A percentile compares a stretch with the other conserved stretches of the same genome.
Evolutionary conservation across 768 basidiomycete genomes (phyloP).

Genomic region (Boletus coccyginus): DNA sequence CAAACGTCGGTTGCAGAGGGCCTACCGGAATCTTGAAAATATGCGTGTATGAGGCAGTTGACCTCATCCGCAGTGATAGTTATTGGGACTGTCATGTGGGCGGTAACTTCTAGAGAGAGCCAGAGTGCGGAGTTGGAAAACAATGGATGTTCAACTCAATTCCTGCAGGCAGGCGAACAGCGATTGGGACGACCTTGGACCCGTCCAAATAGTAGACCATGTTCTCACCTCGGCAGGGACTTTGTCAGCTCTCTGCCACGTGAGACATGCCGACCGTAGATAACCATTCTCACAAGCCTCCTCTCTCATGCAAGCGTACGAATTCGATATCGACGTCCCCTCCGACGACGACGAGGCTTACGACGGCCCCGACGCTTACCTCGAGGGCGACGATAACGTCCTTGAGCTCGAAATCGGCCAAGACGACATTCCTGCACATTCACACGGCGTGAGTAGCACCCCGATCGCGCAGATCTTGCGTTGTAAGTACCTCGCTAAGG

Average conservation of each 20-base stretch:
- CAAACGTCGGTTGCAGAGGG: background rate
- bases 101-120: background rate
- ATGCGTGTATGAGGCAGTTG: slow-evolving; percentile 82
- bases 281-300: slow-evolving; percentile 3
- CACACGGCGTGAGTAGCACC: background rate
- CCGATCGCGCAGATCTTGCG: slow-evolving; percentile 29
- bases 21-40: slow-evolving; percentile 78
- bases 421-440: slow-evolving; percentile 13
- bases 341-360: slow-evolving; percentile 28
- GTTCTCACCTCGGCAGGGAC: too few relatives aligned
- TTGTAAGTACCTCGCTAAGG: slow-evolving; percentile 19
- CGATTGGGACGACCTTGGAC: background rate
- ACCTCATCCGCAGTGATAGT: slow-evolving; percentile 78
- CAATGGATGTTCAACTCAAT: background rate
- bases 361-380: slow-evolving; percentile 34
- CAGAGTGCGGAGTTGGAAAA: slow-evolving; percentile 29
- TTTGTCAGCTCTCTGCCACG: background rate
- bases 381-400: slow-evolving; percentile 34
- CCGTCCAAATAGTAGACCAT: background rate
- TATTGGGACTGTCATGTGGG: slow-evolving; percentile 43
- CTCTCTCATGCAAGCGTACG: slow-evolving; percentile 19
- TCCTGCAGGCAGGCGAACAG: background rate
- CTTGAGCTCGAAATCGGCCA: slow-evolving; percentile 34
- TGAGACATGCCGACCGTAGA: slow-evolving; percentile 1
- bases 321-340: slow-evolving; percentile 17